These are phyloP conservation scores for Ophiognomonia clavigignenti-juglandacearum DNA, from an alignment of 2,329 filamentous ascomycete genomes.

Conservation along the genomic window DNA sequence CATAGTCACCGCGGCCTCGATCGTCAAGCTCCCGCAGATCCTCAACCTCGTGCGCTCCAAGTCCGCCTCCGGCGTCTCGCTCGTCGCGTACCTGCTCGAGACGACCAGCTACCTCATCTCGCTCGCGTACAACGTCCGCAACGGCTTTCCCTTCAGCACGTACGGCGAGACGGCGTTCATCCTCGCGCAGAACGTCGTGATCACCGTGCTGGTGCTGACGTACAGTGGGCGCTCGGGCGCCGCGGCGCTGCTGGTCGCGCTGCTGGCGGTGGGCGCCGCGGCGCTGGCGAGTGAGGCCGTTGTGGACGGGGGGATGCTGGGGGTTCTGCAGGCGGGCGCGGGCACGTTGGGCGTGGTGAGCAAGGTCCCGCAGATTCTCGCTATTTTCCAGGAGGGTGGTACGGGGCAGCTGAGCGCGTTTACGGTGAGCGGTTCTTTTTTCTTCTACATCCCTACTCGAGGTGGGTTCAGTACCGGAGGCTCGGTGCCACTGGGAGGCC, in stretches of 20 bases:
- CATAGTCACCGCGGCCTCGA: slow-evolving; percentile 83
- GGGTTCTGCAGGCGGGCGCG: slow-evolving; percentile 77
- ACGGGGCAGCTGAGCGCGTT: slow-evolving; percentile 97
- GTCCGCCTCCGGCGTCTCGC: slow-evolving; percentile 79
- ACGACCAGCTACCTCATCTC: slow-evolving; percentile 82
- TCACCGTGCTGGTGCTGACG: slow-evolving; percentile 79
- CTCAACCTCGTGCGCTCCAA: slow-evolving; percentile 80
- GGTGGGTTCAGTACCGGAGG: too few relatives aligned
- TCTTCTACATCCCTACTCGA: too few relatives aligned
- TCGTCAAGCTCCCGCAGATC: slow-evolving; percentile 97
- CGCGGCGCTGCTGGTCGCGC: slow-evolving; percentile 75
- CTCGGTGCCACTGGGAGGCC: too few relatives aligned
- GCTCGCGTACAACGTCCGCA: slow-evolving; percentile 87
- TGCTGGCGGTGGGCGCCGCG: slow-evolving; percentile 63
- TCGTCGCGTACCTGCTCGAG: slow-evolving; percentile 90
- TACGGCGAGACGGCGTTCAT: slow-evolving; percentile 95
- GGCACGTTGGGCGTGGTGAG: slow-evolving; percentile 79
- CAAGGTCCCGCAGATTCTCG: slow-evolving; percentile 89
- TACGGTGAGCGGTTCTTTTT: slow-evolving; percentile 62
- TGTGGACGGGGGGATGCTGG: slow-evolving; percentile 62
- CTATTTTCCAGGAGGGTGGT: slow-evolving; percentile 78
- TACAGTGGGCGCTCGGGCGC: slow-evolving; percentile 66
- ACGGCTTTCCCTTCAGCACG: slow-evolving; percentile 91
- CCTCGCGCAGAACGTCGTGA: slow-evolving; percentile 84
- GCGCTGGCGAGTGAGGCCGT: slow-evolving; percentile 64